Evolutionary conservation across 768 basidiomycete genomes (phyloP).

Genomic region (Vishniacozyma victoriae): DNA sequence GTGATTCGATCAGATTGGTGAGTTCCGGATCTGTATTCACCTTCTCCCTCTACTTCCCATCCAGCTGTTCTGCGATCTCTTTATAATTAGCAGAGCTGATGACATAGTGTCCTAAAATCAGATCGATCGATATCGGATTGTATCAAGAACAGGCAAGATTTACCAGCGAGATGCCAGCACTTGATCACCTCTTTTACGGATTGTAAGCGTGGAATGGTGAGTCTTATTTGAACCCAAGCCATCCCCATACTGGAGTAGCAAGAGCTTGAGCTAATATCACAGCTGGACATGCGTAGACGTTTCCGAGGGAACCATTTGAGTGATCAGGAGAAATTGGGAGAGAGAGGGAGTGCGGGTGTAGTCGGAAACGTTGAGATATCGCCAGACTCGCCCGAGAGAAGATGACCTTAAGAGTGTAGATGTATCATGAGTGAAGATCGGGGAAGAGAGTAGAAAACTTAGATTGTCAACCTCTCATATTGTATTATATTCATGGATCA

Average conservation of each 20-base stretch:
- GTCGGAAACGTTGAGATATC: not conserved
- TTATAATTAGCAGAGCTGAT: not conserved
- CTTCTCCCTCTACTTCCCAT: not conserved
- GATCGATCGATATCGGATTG: conserved; percentile 42
- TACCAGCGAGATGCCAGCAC: conserved; percentile 44
- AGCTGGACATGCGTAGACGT: conserved; percentile 46
- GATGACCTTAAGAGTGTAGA: not conserved
- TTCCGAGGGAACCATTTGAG: conserved; percentile 44
- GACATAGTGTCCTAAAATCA: conserved; percentile 33
- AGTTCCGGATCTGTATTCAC: not conserved
- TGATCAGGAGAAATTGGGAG: conserved; percentile 16
- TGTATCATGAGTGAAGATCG: not conserved
- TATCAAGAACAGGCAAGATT: conserved; percentile 27
- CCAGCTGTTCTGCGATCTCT: not conserved
- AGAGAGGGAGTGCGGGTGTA: not conserved
- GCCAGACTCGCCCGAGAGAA: not conserved
- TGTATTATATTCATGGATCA: too few species aligned
- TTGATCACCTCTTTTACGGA: conserved; percentile 39
- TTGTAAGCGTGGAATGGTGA: conserved; percentile 47
- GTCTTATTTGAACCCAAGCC: conserved; percentile 8
- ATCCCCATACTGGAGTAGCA: not conserved
- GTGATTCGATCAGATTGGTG: not conserved
- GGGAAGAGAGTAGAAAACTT: too few species aligned
- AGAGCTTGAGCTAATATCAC: not conserved
- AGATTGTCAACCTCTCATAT: too few species aligned